Percentiles rank a stretch among this genome's conserved stretches.
Evolutionary conservation across 2,329 filamentous ascomycete genomes (phyloP).

Genomic region (Diaporthe sp.): DNA sequence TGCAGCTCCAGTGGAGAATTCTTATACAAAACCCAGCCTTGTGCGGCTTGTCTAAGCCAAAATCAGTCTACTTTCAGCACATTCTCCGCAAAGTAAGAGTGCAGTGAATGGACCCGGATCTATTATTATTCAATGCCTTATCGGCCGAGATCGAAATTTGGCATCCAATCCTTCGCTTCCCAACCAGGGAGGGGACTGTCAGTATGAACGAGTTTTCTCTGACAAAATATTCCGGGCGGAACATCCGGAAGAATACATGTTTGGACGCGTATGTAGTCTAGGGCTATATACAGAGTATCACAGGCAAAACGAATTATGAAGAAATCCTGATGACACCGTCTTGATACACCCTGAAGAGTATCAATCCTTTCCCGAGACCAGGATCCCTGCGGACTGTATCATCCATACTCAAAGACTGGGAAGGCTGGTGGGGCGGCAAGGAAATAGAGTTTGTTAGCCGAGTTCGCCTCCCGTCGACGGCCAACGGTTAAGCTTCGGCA

Average conservation of each 20-base stretch:
- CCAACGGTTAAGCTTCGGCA: conserved; percentile 32
- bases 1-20: neutral
- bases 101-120: neutral
- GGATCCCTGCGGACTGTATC: conserved; percentile 9
- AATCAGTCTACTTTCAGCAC: neutral
- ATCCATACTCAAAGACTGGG: neutral
- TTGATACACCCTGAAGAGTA: neutral
- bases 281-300: neutral
- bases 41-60: neutral
- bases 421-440: neutral
- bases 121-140: neutral
- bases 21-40: neutral
- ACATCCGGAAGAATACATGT: neutral
- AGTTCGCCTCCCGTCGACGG: conserved; percentile 25
- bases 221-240: neutral
- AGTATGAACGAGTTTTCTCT: neutral
- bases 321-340: neutral
- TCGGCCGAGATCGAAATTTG: neutral
- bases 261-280: neutral
- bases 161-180: neutral
- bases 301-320: neutral
- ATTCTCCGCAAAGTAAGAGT: neutral
- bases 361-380: neutral
- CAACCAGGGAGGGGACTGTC: neutral
- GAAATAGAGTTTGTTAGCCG: conserved; percentile 32